A percentile compares a stretch with the other conserved stretches of the same genome.
phyloP scores from a whole-genome alignment of 495 filamentous ascomycete species.

The Penicillium angulare region DNA sequence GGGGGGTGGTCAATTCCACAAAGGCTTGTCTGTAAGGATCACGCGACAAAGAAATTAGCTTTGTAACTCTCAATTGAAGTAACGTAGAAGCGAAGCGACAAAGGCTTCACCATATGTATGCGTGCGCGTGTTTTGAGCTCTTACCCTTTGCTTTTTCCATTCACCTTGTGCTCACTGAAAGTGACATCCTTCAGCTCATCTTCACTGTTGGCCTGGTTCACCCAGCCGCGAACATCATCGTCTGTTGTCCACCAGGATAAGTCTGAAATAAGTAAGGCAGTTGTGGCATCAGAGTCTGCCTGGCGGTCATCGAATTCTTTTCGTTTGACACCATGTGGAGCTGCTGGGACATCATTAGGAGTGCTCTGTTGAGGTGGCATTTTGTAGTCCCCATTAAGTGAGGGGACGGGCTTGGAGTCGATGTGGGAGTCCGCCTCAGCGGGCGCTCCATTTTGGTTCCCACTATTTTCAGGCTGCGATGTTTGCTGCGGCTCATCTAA shows the following conservation, averaged over 20 bases:
- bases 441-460: conserved; percentile 15
- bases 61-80: too few species aligned
- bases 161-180: conserved; percentile 97
- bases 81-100: too few species aligned
- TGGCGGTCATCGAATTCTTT: conserved; percentile 74
- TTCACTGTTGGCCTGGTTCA: conserved; percentile 70
- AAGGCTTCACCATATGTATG: too few species aligned
- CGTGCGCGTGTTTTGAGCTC: too few species aligned
- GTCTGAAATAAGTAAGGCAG: conserved; percentile 80
- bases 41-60: too few species aligned
- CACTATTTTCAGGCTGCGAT: conserved; percentile 4
- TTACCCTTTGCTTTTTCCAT: conserved; percentile 97
- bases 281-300: conserved; percentile 78
- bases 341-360: conserved; percentile 13
- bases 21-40: conserved; percentile 91
- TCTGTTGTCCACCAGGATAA: conserved; percentile 97
- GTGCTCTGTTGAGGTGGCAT: conserved; percentile 16
- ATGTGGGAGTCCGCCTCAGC: not conserved
- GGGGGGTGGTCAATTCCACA: conserved; percentile 77
- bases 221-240: conserved; percentile 90
- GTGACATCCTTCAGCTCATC: conserved; percentile 88
- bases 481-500: conserved; percentile 33
- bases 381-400: conserved; percentile 20
- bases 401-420: not conserved
- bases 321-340: conserved; percentile 71